Evolutionary conservation across 179 eudicot genomes (phyloP), one percentile per base, ranked within the genome.

Genomic region (Beta corolliflora): DNA sequence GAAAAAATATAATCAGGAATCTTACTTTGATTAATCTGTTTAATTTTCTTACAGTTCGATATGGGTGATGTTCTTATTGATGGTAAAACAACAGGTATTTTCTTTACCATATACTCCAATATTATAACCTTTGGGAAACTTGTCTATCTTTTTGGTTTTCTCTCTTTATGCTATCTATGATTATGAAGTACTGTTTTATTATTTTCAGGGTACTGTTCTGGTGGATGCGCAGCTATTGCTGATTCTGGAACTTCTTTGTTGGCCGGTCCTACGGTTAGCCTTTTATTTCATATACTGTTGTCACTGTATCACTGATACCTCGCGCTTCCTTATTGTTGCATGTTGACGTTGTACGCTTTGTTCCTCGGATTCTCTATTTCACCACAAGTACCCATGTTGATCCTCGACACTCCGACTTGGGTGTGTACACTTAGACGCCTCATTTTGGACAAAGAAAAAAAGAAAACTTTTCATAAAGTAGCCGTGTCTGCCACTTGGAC

Each of bases 191-290:
- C 64, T 56, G 2, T 21, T 25, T n/a, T 71, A 64, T 61, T 71
- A 61, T 76, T 5, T 84, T 75, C 84, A 88, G 90, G 90, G 70
- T 86, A 73, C 53, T 88, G 90, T 77, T 65, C 82, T 59, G 84
- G 89, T 70, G 90, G 90, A 73, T 88, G 90, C 65, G 80, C 90
- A 56, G 90, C 90, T 18, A 88, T 88, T 50, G 90, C 90, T 18
- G 90, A 88, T 86, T 88, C 90, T 68, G 90, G 90, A 64, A 86
- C 90, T 59, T 88, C 90, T n/a, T 82, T 88, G 81, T 72, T 88
- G 78, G 87, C 89, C 72, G 90, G 90, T 0, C 90, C 90, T 60
- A 80, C 87, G 84, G 90, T 88, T 77, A 75, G 89, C 54, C 36
- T 60, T 67, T 45, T 48, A 12, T 54, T 25, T 75, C 16, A 13